Conservation (phyloP, 805 yeast genomes). For the Schizosaccharomyces cryophilus region DNA sequence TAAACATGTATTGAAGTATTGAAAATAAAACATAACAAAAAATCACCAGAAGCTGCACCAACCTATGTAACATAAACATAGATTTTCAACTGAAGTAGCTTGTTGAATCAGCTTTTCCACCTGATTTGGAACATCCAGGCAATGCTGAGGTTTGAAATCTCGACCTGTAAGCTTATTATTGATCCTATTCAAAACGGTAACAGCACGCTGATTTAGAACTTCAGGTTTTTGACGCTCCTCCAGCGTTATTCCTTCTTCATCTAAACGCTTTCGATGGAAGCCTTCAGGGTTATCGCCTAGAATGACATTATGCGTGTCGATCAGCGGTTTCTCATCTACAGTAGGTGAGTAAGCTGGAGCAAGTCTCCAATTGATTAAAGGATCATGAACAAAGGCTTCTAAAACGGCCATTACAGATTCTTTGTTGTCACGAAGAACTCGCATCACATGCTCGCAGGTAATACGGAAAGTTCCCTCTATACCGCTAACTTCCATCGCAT, state of each 20-base stretch:
- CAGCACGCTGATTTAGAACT: slow-evolving; percentile 70
- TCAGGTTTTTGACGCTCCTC: slow-evolving; percentile 42
- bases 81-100: slow-evolving; percentile 85
- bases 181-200: slow-evolving; percentile 66
- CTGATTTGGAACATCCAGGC: slow-evolving; percentile 62
- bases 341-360: slow-evolving; percentile 1
- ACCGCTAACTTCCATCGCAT: slow-evolving; percentile 97
- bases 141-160: slow-evolving; percentile 52
- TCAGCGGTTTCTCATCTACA: neutral
- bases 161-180: slow-evolving; percentile 84
- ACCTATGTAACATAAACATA: slow-evolving; percentile 91
- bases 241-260: slow-evolving; percentile 36
- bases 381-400: slow-evolving; percentile 96
- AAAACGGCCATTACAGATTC: slow-evolving; percentile 94
- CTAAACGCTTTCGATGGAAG: slow-evolving; percentile 17
- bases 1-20: too few species aligned
- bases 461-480: slow-evolving; percentile 93
- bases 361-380: slow-evolving; percentile 95
- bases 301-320: neutral
- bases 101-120: slow-evolving; percentile 85
- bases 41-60: slow-evolving; percentile 97
- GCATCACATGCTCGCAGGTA: slow-evolving; percentile 92
- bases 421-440: slow-evolving; percentile 73
- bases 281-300: neutral
- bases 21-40: neutral